Percentiles rank a stretch among this genome's conserved stretches.
Conservation (phyloP, 495 filamentous ascomycete species). For the Aspergillus asperescens region DNA sequence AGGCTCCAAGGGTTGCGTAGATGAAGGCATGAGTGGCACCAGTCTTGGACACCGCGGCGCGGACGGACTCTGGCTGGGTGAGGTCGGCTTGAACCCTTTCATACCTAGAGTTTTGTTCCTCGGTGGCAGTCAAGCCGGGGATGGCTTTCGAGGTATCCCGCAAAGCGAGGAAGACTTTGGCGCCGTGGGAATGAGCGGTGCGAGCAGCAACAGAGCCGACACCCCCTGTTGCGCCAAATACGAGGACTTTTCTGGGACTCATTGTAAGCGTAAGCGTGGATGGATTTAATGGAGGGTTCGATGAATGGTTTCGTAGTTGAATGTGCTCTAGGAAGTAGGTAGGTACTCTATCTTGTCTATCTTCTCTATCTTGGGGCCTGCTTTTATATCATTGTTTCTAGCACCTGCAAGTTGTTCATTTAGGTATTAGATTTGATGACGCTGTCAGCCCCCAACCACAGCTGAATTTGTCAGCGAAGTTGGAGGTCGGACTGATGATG, state of each 20-base stretch:
- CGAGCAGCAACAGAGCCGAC: conserved; percentile 37
- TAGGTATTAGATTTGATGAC: no score
- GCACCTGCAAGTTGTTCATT: no score
- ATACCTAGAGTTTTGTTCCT: conserved; percentile 15
- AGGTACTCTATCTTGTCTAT: no score
- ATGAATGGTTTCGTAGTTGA: no score
- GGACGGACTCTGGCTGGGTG: conserved; percentile 22
- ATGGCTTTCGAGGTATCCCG: conserved; percentile 20
- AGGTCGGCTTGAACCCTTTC: conserved; percentile 30
- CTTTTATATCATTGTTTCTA: no score
- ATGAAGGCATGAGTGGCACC: conserved; percentile 30
- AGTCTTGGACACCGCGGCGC: conserved; percentile 17
- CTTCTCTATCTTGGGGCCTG: no score
- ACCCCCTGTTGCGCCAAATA: conserved; percentile 28
- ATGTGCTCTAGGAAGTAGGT: no score
- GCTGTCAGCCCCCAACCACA: no score
- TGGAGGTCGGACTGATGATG: no score
- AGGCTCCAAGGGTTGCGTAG: conserved; percentile 19
- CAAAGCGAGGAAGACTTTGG: conserved; percentile 23
- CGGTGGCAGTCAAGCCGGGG: conserved; percentile 9
- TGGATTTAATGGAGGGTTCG: not conserved
- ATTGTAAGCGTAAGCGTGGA: not conserved
- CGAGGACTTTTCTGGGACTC: conserved; percentile 13
- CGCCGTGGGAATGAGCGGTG: conserved; percentile 33
- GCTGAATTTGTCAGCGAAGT: no score